Evolutionary conservation across 2,329 filamentous ascomycete genomes (phyloP).

Genomic region (Arachnopeziza araneosa): DNA sequence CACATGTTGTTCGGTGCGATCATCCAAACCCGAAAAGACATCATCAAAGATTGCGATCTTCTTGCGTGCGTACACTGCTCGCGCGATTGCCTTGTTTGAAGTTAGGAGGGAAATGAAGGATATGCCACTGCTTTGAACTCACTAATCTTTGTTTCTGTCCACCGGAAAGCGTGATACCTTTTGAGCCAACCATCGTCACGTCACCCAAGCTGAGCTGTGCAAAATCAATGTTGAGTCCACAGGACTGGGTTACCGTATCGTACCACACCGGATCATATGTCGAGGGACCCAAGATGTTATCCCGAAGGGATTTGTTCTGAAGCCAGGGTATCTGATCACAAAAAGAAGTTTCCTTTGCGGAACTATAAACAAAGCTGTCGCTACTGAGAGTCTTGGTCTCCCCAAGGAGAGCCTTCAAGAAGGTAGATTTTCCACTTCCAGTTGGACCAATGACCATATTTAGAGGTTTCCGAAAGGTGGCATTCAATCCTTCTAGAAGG

Average conservation of each 20-base stretch:
- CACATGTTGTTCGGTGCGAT: conserved; percentile 9
- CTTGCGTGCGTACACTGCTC: conserved; percentile 35
- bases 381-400: no score
- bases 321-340: no score
- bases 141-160: conserved; percentile 42
- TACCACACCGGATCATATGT: not conserved
- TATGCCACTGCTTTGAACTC: no score
- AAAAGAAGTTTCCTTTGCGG: no score
- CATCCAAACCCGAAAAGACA: conserved; percentile 18
- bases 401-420: no score
- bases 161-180: conserved; percentile 27
- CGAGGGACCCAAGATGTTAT: not conserved
- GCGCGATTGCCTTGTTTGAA: conserved; percentile 49
- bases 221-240: not conserved
- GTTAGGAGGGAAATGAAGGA: no score
- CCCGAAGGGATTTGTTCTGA: no score
- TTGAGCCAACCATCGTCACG: conserved; percentile 13
- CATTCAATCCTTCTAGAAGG: no score
- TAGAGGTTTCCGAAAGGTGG: no score
- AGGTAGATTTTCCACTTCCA: no score
- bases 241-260: not conserved
- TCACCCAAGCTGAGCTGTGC: not conserved
- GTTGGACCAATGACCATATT: no score
- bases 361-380: no score
- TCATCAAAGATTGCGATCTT: conserved; percentile 17